Evolutionary conservation across 805 yeast genomes (phyloP), one percentile per base, ranked within the genome.

Genomic region (Yarrowia phangngaensis): DNA sequence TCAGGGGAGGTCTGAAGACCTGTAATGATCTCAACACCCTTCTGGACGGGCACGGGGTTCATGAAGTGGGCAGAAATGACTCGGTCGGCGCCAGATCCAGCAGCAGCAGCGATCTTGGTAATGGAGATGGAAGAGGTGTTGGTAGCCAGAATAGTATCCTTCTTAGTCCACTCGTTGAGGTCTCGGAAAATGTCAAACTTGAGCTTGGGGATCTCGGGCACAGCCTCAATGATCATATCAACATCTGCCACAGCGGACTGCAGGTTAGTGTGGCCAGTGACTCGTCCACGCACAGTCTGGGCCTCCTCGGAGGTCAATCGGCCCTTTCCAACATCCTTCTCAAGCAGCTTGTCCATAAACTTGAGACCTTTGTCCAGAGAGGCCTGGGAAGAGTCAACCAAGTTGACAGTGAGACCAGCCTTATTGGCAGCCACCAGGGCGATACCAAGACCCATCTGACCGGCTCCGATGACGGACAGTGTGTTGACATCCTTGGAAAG

Each of bases 1-100:
- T 57, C 66, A 29, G 56, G 59, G 20, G 67, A 55, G 14, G 73
- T 69, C 56, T 70, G 73, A 43, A 69, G 54, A 11, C 71, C 73
- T 4, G 60, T 53, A 51, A 69, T 69, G 51, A 69, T 59, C 60
- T 69, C 73, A 11, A 66, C 73, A 22, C 73, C 73, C 20, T 60
- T 62, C 58, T 68, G 70, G 15, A 70, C 73, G 2, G 73, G 73
- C 26, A 69, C 73, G 12, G 73, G 73, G 58, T 70, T 69, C 72
- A 69, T 69, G 55, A 69, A 70, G 55, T 69, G 73, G 20, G 68
- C 63, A 20, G 71, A 68, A 23, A 69, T 61, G 14, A 70, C 73
- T 6, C 73, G 60, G 46, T 50, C 46, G 51, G 67, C 72, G 14
- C 70, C 70, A 8, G 67, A 65, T 29, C 54, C 58, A 6, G 73